Base-by-base conservation (phyloP, 2,329 filamentous ascomycete genomes). In the Fusarium sambucinum region DNA sequence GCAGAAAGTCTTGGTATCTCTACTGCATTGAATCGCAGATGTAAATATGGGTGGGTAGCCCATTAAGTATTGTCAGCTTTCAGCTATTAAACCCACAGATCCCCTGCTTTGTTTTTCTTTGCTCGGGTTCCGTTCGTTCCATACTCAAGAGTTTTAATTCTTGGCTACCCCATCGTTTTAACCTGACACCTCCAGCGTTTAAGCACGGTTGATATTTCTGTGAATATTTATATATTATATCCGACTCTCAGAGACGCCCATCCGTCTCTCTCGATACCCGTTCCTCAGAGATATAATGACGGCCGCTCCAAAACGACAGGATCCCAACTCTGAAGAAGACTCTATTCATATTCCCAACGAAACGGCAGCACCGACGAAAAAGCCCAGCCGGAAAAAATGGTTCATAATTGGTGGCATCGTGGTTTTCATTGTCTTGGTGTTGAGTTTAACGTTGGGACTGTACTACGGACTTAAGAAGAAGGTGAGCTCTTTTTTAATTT, bases 391-490 rank as follows among this genome's bases (percentile, higher is more conserved):
- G 3, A 55, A 45, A 19, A 69, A 66, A 35, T 70, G 57, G 56
- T 57, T 48, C 25, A 55, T 70, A 16, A 45, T 69, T n/a, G 50
- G 55, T 21, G 50, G 40, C 12, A 13, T 45, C 14, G 57, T 50
- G 8, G 17, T 62, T 40, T 16, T 59, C 7, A 37, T 60, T 14
- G 48, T 70, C 8, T 52, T 67, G 21, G 47, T 63, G n/a, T 32
- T 73, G 41, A 61, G 60, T n/a, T 37, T 73, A 14, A 55, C 55
- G 1, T 40, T 73, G 21, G 70, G 70, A n/a, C 30, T 73, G 33
- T 70, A 62, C 47, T 73, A 62, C 29, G 70, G 70, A n/a, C 54
- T 73, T 14, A 54, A 53, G 27, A 63, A 53, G 27, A 63, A 73
- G 63, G 70, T 73, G 27, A 66, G 46, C 35, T 38, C n/a, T 41